Evolutionary conservation across 2,329 filamentous ascomycete genomes (phyloP).

Genomic region (Verticillium nonalfalfae): DNA sequence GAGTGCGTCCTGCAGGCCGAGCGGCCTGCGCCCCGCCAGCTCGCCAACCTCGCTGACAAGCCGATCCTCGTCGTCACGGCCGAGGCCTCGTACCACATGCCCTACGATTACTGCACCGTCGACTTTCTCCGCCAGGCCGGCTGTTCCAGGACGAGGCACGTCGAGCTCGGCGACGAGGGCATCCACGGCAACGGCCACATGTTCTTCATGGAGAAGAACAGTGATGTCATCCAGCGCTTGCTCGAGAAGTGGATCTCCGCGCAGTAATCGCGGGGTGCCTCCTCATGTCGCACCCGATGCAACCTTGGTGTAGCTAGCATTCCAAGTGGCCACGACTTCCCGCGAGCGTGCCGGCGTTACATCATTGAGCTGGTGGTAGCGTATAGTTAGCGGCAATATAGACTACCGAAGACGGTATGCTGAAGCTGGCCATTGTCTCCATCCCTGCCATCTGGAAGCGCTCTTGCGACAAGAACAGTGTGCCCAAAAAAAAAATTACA

Average conservation of each 20-base stretch:
- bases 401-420: too few species aligned
- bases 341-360: too few species aligned
- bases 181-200: constrained; percentile 40
- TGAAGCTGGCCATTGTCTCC: too few species aligned
- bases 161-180: constrained; percentile 28
- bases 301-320: too few species aligned
- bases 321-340: too few species aligned
- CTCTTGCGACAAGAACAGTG: too few species aligned
- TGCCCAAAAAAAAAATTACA: too few species aligned
- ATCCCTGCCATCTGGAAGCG: too few species aligned
- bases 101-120: constrained; percentile 37
- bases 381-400: too few species aligned
- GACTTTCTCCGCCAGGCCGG: constrained; percentile 36
- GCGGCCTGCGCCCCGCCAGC: constrained; percentile 22
- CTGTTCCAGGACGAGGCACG: constrained; percentile 20
- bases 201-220: constrained; percentile 43
- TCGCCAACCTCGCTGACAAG: constrained; percentile 26
- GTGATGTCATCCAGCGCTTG: constrained; percentile 24
- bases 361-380: too few species aligned
- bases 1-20: constrained; percentile 28
- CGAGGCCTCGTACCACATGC: constrained; percentile 35
- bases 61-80: constrained; percentile 32
- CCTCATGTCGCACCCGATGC: not conserved
- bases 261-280: not conserved
- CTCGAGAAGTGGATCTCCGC: constrained; percentile 16